These are phyloP conservation scores for Penicillium crystallinum DNA, from an alignment of 495 filamentous ascomycete genomes.

Conservation along the genomic window DNA sequence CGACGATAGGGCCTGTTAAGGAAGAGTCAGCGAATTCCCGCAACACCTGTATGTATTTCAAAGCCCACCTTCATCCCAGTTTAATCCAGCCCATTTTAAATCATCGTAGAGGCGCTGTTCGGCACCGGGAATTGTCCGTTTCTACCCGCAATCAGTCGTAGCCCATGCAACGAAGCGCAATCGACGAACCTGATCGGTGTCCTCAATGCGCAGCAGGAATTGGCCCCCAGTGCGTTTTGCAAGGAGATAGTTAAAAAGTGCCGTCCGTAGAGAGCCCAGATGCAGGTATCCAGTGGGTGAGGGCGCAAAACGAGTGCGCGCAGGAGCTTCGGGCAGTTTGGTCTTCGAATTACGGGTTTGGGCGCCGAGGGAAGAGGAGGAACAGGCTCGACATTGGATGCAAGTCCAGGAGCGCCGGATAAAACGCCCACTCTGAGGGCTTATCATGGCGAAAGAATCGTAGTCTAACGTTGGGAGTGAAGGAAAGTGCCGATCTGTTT, in stretches of 20 bases:
- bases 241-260: constrained; percentile 85
- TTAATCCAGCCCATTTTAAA: constrained; percentile 79
- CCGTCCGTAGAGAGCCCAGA: constrained; percentile 84
- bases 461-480: neutral
- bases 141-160: constrained; percentile 47
- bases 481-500: neutral
- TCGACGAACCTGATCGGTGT: constrained; percentile 77
- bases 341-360: constrained; percentile 28
- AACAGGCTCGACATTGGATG: constrained; percentile 33
- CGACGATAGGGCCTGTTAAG: constrained; percentile 66
- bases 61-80: constrained; percentile 82
- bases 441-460: constrained; percentile 23
- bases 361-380: constrained; percentile 27
- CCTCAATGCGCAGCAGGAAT: constrained; percentile 88
- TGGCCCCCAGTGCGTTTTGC: constrained; percentile 87
- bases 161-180: neutral
- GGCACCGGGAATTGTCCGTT: constrained; percentile 71
- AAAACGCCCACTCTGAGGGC: constrained; percentile 18
- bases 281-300: constrained; percentile 94
- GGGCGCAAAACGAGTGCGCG: constrained; percentile 89
- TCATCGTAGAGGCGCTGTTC: constrained; percentile 72
- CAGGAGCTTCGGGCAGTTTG: constrained; percentile 55
- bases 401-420: constrained; percentile 40
- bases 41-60: neutral
- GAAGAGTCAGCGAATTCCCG: neutral